Conservation (phyloP, 495 filamentous ascomycete genomes). For the Bryoglossum gracile region DNA sequence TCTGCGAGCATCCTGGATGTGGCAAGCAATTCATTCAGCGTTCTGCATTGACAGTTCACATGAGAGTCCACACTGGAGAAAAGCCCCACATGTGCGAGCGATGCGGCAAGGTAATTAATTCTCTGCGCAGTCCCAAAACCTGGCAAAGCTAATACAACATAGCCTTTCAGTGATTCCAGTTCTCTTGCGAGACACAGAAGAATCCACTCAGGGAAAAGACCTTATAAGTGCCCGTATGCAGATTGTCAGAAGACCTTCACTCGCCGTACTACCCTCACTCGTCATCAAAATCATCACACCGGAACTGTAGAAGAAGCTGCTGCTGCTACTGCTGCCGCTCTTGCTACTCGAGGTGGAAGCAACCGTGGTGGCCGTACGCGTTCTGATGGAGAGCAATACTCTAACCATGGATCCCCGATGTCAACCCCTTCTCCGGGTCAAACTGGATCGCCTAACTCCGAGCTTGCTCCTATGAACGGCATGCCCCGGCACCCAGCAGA, state of each 20-base stretch:
- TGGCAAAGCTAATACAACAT: slow-evolving; percentile 21
- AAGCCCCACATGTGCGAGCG: slow-evolving; percentile 98
- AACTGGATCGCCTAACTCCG: slow-evolving; percentile 72
- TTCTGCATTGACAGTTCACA: slow-evolving; percentile 93
- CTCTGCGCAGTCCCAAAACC: slow-evolving; percentile 12
- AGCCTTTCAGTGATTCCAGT: slow-evolving; percentile 99
- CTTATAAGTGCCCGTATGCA: slow-evolving; percentile 95
- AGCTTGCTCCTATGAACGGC: slow-evolving; percentile 63
- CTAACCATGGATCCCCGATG: slow-evolving; percentile 72
- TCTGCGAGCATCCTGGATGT: slow-evolving; percentile 84
- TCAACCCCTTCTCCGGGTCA: slow-evolving; percentile 84
- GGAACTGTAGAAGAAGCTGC: slow-evolving; percentile 93
- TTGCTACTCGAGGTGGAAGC: slow-evolving; percentile 54
- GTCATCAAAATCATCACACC: slow-evolving; percentile 93
- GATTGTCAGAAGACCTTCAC: slow-evolving; percentile 99
- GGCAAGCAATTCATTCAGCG: slow-evolving; percentile 96
- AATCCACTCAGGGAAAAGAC: slow-evolving; percentile 92
- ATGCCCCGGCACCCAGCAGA: slow-evolving; percentile 67
- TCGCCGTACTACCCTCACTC: slow-evolving; percentile 84
- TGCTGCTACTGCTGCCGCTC: slow-evolving; percentile 75
- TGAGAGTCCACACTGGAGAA: slow-evolving; percentile 92
- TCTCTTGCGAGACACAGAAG: slow-evolving; percentile 88
- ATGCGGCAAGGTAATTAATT: slow-evolving; percentile 74
- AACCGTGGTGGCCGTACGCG: slow-evolving; percentile 48
- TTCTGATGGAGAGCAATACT: slow-evolving; percentile 73